Percentiles rank a stretch among this genome's conserved stretches.
Evolutionary conservation across 306 rosid genomes (phyloP).

Genomic region (Astragalus glycyphyllos): DNA sequence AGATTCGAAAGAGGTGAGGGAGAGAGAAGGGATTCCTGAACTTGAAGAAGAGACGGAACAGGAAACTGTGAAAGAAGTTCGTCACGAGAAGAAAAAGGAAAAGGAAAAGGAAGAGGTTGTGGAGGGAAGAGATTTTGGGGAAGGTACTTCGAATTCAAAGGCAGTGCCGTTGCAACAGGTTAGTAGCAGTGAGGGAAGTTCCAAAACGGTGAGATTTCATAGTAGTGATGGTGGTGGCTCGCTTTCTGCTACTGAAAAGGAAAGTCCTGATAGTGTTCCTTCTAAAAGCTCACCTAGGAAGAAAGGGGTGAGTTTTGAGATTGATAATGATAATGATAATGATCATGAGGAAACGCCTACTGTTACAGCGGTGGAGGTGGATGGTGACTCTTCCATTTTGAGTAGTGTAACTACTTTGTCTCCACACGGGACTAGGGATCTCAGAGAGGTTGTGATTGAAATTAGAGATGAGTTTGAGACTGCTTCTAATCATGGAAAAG

Average conservation of each 20-base stretch:
- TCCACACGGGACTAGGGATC: constrained; percentile 73
- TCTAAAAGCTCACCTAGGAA: constrained; percentile 58
- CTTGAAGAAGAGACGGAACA: constrained; percentile 92
- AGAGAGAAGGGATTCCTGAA: constrained; percentile 97
- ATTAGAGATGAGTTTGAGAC: constrained; percentile 85
- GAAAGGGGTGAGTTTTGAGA: constrained; percentile 84
- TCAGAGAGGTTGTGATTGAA: constrained; percentile 85
- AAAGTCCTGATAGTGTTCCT: constrained; percentile 68
- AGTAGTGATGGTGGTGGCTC: constrained; percentile 49
- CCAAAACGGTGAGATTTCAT: constrained; percentile 62
- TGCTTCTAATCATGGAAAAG: constrained; percentile 82
- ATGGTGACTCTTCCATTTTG: constrained; percentile 76
- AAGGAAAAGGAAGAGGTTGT: constrained; percentile 33
- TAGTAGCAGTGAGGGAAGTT: constrained; percentile 63
- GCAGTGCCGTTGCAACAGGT: constrained; percentile 54
- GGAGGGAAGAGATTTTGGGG: constrained; percentile 57
- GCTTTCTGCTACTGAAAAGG: constrained; percentile 51
- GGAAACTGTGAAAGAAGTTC: constrained; percentile 54
- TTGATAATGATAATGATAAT: neutral
- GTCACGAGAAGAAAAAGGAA: constrained; percentile 47
- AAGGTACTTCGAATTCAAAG: constrained; percentile 76
- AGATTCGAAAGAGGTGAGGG: constrained; percentile 93
- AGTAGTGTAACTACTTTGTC: constrained; percentile 83
- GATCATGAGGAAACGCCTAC: constrained; percentile 66
- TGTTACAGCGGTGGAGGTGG: constrained; percentile 44